phyloP scores from a whole-genome alignment of 140 eudicot genomes.

The Bidens hawaiensis region DNA sequence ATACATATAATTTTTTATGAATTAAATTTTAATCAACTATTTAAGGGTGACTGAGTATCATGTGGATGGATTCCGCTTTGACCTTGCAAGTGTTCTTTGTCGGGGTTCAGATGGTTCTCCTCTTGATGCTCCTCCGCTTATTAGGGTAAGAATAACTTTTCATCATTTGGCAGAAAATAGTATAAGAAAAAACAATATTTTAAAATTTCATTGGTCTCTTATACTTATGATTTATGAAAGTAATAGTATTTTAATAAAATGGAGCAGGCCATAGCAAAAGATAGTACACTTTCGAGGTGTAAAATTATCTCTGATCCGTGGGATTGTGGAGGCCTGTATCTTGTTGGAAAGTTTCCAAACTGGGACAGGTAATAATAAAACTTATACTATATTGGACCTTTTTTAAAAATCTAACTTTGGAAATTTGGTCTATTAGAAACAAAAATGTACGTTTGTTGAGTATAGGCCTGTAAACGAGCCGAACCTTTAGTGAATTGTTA shows the following conservation, averaged over 20 bases:
- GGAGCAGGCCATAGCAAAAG: conserved; percentile 95
- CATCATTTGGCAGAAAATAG: background rate
- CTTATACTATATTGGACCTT: background rate
- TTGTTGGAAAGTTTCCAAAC: conserved; percentile 93
- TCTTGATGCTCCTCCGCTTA: conserved; percentile 85
- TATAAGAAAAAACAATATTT: background rate
- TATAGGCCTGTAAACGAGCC: too few species aligned
- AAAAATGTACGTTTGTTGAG: too few species aligned
- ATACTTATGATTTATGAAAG: conserved; percentile 5
- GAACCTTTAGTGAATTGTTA: too few species aligned
- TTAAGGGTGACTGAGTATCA: conserved; percentile 92
- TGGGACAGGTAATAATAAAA: conserved; percentile 84
- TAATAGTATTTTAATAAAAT: conserved; percentile 12
- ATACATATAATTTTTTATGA: background rate
- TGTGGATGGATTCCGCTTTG: conserved; percentile 99
- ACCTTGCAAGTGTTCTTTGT: conserved; percentile 97
- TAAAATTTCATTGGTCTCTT: conserved; percentile 2
- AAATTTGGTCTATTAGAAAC: background rate
- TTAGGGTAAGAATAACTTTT: conserved; percentile 48
- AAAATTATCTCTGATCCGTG: conserved; percentile 97
- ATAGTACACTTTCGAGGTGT: conserved; percentile 68
- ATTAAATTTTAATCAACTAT: conserved; percentile 1
- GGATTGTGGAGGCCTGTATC: conserved; percentile 99
- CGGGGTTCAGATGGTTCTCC: conserved; percentile 98
- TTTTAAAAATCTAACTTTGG: background rate